Conservation (phyloP, 2,329 filamentous ascomycete species). For the Diaporthe batatas region DNA sequence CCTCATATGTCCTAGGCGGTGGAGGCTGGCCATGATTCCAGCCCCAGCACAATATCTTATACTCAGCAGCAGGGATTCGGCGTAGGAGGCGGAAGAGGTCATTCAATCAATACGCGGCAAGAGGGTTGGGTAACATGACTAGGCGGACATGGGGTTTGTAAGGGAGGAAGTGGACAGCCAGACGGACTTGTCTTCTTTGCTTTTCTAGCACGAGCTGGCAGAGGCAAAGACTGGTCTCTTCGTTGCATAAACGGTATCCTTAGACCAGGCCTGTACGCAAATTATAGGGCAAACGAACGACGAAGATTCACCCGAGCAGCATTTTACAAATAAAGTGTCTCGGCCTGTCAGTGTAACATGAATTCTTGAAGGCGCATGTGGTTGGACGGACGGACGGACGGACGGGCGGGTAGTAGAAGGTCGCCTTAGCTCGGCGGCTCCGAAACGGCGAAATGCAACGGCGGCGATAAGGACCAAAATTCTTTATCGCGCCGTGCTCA, state of each 20-base stretch:
- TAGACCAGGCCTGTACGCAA: conserved; percentile 38
- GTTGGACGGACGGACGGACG: neutral
- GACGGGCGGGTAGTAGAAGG: too few relatives aligned
- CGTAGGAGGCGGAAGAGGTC: conserved; percentile 35
- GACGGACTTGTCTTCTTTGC: neutral
- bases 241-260: conserved; percentile 42
- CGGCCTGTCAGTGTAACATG: neutral
- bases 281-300: conserved; percentile 21
- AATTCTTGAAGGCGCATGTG: neutral
- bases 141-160: conserved; percentile 6
- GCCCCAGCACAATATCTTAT: conserved; percentile 30
- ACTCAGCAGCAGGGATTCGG: conserved; percentile 39
- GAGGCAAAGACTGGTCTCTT: conserved; percentile 37
- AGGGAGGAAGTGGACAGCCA: conserved; percentile 2
- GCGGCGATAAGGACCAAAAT: conserved; percentile 36
- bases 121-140: conserved; percentile 31
- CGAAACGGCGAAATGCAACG: conserved; percentile 26
- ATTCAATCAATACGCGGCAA: conserved; percentile 25
- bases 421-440: conserved; percentile 23
- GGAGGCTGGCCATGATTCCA: conserved; percentile 1
- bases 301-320: conserved; percentile 2
- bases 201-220: conserved; percentile 33
- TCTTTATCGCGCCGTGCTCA: conserved; percentile 36
- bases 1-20: conserved; percentile 14
- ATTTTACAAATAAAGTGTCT: neutral